Evolutionary conservation across 768 basidiomycete species (phyloP), one percentile per base, ranked within the genome.

Genomic region (Amanita rimosa): DNA sequence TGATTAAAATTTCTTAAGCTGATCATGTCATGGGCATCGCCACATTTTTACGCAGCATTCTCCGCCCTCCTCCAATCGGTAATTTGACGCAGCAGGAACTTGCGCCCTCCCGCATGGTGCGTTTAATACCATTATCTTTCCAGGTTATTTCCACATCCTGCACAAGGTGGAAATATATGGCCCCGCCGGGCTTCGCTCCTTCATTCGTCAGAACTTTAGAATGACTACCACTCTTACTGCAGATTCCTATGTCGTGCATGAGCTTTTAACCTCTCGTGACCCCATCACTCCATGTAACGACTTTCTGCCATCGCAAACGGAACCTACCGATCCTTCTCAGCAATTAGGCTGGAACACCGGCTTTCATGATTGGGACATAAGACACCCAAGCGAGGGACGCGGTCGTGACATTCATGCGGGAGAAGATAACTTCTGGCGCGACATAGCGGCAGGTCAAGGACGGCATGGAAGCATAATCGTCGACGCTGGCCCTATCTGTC

Each of bases 21-120:
- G 83, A 88, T 61, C 86, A 91, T 62, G 72, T 77, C 39, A 80
- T 85, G 74, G 88, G 85, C 5, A 69, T 87, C 39, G 70, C 83
- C 16, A 79, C 82, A 4, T 66, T 89, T 37, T 66, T 89, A 46
- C 72, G 81, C 39, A 77, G 69, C 55, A 52, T 78, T 5, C 71
- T 90, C 50, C 77, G 58, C 59, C 75, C 69, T 49, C 75, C 69
- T 29, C 22, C 17, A 8, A 16, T 46, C 14, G 34, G 29, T 6
- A 14, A 19, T 17, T 10, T 2, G 13, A 17, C 7, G 9, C 46
- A 29, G 14, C 24, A 24, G 14, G 6, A 14, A 3, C 21, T 27
- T 14, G 1, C 19, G 17, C 31, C 44, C 10, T n/a, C 35, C 24
- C 19, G 34, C 13, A 46, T 36, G 21, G 46, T 46, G 5, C 35